Base-by-base conservation (phyloP, 163 green algal species). In the Scenedesmus sp. region DNA sequence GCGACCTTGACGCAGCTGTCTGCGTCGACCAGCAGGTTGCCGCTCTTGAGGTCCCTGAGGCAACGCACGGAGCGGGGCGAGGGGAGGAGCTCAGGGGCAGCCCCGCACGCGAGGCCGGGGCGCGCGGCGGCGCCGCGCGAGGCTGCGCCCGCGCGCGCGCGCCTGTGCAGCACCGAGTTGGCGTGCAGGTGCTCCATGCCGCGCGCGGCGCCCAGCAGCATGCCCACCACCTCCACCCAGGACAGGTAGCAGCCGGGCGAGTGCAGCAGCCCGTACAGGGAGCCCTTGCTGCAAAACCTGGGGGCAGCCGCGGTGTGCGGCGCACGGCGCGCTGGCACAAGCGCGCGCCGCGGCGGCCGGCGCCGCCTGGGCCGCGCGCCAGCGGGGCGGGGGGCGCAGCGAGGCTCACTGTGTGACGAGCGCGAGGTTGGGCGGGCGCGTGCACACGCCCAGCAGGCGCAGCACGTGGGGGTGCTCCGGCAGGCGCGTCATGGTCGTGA, bases 21-120 rank as follows among this genome's bases (percentile, higher is more conserved):
- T 26, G 84, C 82, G 54, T 92, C 83, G 56, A 94, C 65, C 58
- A 94, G 76, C 29, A 94, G 75, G 77, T 94, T 94, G 50, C 84
- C 87, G 13, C 70, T 85, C 74, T 92, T 93, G 36, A 93, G 75
- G 80, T 91, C 88, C 47, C 84, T 81, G 74, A 60, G 53, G 29
- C 60, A 47, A 2, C 31, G 39, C 7, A 10, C 6, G 39, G 7
- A 15, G n/a, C n/a, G n/a, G n/a, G n/a, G n/a, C n/a, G n/a, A n/a
- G n/a, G n/a, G n/a, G n/a, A n/a, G n/a, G n/a, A n/a, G n/a, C n/a
- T n/a, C n/a, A n/a, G n/a, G n/a, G n/a, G n/a, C n/a, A n/a, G n/a
- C n/a, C n/a, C n/a, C 45, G 17, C 45, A 54, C 45, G 45, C 45
- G 17, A 54, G 45, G 50, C 50, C 24, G 26, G 26, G 1, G 20